Conservation (phyloP, 2,329 filamentous ascomycete species). For the Madurella mycetomatis region DNA sequence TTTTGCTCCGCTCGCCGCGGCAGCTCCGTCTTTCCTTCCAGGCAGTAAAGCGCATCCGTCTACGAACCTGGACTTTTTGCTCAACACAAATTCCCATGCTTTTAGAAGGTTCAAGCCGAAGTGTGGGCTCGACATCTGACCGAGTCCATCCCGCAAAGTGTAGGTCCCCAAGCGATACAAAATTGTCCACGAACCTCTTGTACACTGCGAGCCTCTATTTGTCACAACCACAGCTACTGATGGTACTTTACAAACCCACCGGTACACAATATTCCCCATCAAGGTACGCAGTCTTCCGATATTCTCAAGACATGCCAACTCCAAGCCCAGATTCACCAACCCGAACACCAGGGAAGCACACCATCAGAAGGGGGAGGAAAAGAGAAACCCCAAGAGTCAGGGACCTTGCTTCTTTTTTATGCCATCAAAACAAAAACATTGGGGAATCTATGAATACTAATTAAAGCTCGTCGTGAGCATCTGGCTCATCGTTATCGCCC, state of each 20-base stretch:
- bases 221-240: too few relatives aligned
- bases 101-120: too few relatives aligned
- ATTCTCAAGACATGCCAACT: not conserved
- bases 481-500: constrained; percentile 66
- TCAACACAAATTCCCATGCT: too few relatives aligned
- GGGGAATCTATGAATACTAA: constrained; percentile 36
- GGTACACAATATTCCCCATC: not conserved
- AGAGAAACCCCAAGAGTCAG: constrained; percentile 1
- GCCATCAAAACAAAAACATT: constrained; percentile 20
- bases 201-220: too few relatives aligned
- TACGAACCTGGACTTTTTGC: too few relatives aligned
- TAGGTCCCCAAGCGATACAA: too few relatives aligned
- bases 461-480: constrained; percentile 75
- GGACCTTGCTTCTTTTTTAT: constrained; percentile 21
- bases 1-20: too few relatives aligned
- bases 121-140: too few relatives aligned
- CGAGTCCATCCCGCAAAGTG: too few relatives aligned
- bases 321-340: not conserved
- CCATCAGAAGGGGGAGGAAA: not conserved
- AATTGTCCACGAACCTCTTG: too few relatives aligned
- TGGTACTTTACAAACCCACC: not conserved
- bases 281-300: not conserved
- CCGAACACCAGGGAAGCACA: not conserved
- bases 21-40: too few relatives aligned
- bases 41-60: too few relatives aligned